These are phyloP conservation scores for Castanospermum australe DNA, from an alignment of 306 rosid genomes.

Conservation along the genomic window DNA sequence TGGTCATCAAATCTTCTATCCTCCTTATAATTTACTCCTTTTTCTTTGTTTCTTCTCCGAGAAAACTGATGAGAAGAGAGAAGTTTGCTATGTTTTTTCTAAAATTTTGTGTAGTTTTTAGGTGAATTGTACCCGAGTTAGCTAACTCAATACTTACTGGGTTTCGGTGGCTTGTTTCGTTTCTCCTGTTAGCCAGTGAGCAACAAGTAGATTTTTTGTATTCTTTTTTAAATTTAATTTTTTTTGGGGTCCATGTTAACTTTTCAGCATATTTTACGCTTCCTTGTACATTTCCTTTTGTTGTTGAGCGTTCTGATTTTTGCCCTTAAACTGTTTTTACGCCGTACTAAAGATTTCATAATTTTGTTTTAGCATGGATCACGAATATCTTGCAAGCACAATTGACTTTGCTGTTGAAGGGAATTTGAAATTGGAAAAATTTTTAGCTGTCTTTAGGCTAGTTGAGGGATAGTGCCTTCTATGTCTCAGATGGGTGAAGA, in stretches of 20 bases:
- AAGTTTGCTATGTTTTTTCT: neutral
- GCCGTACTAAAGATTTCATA: slow-evolving; percentile 35
- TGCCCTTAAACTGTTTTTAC: neutral
- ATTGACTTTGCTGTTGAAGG: slow-evolving; percentile 25
- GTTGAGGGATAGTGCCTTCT: slow-evolving; percentile 41
- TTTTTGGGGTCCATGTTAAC: neutral
- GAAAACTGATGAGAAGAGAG: neutral
- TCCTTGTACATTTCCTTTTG: neutral
- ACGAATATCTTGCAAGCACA: slow-evolving; percentile 12
- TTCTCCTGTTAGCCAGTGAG: neutral
- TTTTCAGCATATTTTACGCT: slow-evolving; percentile 15
- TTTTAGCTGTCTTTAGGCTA: slow-evolving; percentile 36
- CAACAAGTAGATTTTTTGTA: slow-evolving; percentile 1
- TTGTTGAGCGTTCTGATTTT: slow-evolving; percentile 9
- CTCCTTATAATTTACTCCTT: neutral
- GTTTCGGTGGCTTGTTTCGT: slow-evolving; percentile 5
- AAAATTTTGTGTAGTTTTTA: neutral
- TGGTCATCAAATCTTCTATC: slow-evolving; percentile 9
- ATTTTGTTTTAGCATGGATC: slow-evolving; percentile 35
- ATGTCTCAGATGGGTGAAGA: slow-evolving; percentile 70
- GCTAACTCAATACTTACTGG: neutral
- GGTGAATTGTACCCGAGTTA: neutral
- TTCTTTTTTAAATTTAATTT: neutral
- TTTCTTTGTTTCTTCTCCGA: slow-evolving; percentile 14
- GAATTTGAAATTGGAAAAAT: slow-evolving; percentile 30